Evolutionary conservation across 495 filamentous ascomycete genomes (phyloP).

Genomic region (Penicilliopsis zonata): DNA sequence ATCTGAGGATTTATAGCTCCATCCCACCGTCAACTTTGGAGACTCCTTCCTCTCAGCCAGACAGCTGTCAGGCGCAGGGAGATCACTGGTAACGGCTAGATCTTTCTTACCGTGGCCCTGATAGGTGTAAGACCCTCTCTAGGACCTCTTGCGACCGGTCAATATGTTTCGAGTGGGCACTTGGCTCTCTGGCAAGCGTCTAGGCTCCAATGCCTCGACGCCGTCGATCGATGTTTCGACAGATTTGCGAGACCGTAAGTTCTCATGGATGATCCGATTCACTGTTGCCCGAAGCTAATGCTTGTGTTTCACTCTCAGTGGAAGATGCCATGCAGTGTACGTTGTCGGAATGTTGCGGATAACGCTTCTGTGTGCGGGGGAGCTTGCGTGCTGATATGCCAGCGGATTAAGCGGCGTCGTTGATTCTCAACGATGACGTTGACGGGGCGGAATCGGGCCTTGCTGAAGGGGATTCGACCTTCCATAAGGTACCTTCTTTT

Average conservation of each 20-base stretch:
- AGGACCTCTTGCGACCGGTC: not conserved
- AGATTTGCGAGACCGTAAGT: slow-evolving; percentile 49
- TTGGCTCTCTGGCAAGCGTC: slow-evolving; percentile 46
- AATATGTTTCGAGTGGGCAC: slow-evolving; percentile 37
- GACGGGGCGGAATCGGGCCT: slow-evolving; percentile 70
- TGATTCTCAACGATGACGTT: slow-evolving; percentile 92
- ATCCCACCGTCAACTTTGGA: no score
- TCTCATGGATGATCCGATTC: not conserved
- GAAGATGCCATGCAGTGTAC: slow-evolving; percentile 52
- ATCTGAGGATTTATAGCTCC: no score
- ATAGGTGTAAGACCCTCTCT: no score
- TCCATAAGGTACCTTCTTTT: slow-evolving; percentile 72
- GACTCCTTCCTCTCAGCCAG: no score
- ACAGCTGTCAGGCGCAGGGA: no score
- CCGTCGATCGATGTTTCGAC: slow-evolving; percentile 46
- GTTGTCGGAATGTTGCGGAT: slow-evolving; percentile 4
- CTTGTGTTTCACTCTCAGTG: slow-evolving; percentile 26
- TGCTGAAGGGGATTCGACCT: slow-evolving; percentile 66
- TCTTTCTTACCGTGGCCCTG: no score
- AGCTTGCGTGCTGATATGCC: slow-evolving; percentile 2
- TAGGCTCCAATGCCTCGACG: slow-evolving; percentile 31
- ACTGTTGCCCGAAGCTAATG: not conserved
- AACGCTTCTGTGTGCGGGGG: not conserved
- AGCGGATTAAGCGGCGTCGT: slow-evolving; percentile 30
- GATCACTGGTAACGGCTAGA: no score